Evolutionary conservation across 2,329 filamentous ascomycete species (phyloP).

Genomic region (Aspergillus neoniger): DNA sequence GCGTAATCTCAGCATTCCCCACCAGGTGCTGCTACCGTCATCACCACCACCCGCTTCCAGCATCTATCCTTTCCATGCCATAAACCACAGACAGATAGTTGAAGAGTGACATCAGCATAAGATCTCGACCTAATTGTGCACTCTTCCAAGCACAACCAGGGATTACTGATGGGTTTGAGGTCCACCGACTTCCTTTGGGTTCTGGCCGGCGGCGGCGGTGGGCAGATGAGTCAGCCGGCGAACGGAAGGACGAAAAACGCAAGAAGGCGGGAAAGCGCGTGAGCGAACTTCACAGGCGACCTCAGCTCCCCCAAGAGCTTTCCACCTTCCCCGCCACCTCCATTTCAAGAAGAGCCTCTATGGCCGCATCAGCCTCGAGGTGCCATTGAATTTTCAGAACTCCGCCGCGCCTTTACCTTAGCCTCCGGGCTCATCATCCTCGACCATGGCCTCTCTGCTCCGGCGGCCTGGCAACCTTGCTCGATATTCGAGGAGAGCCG

Average conservation of each 20-base stretch:
- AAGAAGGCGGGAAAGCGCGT: conserved; percentile 21
- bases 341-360: conserved; percentile 23
- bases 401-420: conserved; percentile 17
- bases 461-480: conserved; percentile 68
- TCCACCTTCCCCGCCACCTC: conserved; percentile 15
- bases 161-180: neutral
- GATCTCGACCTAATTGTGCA: too few species aligned
- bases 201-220: conserved; percentile 14
- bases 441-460: conserved; percentile 66
- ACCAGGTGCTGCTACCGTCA: neutral
- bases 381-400: conserved; percentile 24
- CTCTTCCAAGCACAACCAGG: neutral
- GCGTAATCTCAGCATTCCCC: too few species aligned
- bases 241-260: conserved; percentile 34
- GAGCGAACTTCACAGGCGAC: conserved; percentile 9
- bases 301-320: conserved; percentile 29
- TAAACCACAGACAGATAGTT: too few species aligned
- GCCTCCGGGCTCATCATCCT: conserved; percentile 38
- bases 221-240: conserved; percentile 36
- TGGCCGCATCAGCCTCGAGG: conserved; percentile 30
- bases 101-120: too few species aligned
- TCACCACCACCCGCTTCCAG: neutral
- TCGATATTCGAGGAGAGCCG: conserved; percentile 60
- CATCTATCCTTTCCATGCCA: too few species aligned
- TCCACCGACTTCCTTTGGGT: conserved; percentile 18